A percentile compares a stretch with the other conserved stretches of the same genome.
Conservation (phyloP, 305 asterid genomes). For the Petunia hybrid region DNA sequence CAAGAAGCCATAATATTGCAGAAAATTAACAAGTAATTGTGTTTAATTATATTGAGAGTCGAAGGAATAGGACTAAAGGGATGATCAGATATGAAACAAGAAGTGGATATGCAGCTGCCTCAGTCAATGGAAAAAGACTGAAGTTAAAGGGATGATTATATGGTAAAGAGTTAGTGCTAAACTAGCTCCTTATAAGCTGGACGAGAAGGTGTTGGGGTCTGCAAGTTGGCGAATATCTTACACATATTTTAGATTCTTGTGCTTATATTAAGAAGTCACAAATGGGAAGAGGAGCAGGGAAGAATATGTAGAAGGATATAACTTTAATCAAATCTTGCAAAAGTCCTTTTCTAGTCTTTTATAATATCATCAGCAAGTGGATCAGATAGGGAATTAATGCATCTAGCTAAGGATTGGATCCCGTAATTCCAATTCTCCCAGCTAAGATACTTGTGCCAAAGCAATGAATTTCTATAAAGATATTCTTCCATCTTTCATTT, state of each 20-base stretch:
- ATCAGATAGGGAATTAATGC: slow-evolving; percentile 11
- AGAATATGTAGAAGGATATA: slow-evolving; percentile 21
- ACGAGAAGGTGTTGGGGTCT: slow-evolving; percentile 28
- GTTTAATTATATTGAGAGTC: not conserved
- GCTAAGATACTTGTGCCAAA: slow-evolving; percentile 29
- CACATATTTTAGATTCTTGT: slow-evolving; percentile 11
- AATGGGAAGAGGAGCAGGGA: slow-evolving; percentile 30
- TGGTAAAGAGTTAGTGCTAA: slow-evolving; percentile 34
- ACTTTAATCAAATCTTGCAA: slow-evolving; percentile 34
- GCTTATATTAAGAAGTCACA: slow-evolving; percentile 20
- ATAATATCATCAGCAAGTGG: slow-evolving; percentile 43
- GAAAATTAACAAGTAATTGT: not conserved
- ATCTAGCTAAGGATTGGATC: slow-evolving; percentile 47
- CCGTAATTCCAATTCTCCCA: slow-evolving; percentile 36
- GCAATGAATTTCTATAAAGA: slow-evolving; percentile 3
- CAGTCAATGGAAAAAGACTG: slow-evolving; percentile 28
- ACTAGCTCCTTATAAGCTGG: slow-evolving; percentile 44
- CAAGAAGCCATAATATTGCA: slow-evolving; percentile 11
- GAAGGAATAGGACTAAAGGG: not conserved
- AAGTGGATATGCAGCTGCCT: too few species aligned
- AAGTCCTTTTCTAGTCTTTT: slow-evolving; percentile 46
- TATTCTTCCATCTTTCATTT: slow-evolving; percentile 22
- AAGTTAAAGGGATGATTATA: slow-evolving; percentile 33
- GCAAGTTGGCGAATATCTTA: slow-evolving; percentile 39
- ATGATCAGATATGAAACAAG: not conserved